A percentile compares a stretch with the other conserved stretches of the same genome.
Conservation (phyloP, 441 rosid species). For the Euphorbia corollata region DNA sequence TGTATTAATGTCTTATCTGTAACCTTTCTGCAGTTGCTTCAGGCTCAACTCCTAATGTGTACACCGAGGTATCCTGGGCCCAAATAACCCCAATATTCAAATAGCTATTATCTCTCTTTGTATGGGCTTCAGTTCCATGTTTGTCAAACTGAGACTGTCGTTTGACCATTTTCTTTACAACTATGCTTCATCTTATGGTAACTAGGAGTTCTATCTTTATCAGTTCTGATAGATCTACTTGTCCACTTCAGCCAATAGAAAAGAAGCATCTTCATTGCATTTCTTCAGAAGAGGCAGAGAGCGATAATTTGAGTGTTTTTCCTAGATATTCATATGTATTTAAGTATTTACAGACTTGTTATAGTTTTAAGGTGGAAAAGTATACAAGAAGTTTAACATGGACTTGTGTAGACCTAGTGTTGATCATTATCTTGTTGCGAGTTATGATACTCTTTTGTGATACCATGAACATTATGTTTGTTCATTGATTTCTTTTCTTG, state of each 20-base stretch:
- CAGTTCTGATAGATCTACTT: not conserved
- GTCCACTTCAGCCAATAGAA: not conserved
- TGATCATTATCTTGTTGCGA: not conserved
- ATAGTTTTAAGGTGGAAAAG: not conserved
- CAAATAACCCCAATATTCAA: no score
- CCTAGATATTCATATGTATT: not conserved
- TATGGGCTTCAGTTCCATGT: not conserved
- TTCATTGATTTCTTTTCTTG: conserved; percentile 7
- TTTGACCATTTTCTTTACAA: no score
- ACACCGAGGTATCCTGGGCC: no score
- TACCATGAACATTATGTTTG: not conserved
- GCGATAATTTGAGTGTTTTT: not conserved
- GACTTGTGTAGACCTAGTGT: not conserved
- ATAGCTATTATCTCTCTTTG: not conserved
- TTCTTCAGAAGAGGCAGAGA: conserved; percentile 4
- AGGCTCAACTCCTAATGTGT: not conserved
- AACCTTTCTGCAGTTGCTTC: not conserved
- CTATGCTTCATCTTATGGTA: not conserved
- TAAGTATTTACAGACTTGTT: not conserved
- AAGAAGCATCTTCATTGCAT: not conserved
- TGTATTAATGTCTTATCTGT: not conserved
- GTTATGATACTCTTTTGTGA: not conserved
- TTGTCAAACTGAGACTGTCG: not conserved
- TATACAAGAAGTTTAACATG: not conserved
- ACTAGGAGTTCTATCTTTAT: not conserved